Base-by-base conservation (phyloP, 1,139 yeast species). In the Hansenula anomala region DNA sequence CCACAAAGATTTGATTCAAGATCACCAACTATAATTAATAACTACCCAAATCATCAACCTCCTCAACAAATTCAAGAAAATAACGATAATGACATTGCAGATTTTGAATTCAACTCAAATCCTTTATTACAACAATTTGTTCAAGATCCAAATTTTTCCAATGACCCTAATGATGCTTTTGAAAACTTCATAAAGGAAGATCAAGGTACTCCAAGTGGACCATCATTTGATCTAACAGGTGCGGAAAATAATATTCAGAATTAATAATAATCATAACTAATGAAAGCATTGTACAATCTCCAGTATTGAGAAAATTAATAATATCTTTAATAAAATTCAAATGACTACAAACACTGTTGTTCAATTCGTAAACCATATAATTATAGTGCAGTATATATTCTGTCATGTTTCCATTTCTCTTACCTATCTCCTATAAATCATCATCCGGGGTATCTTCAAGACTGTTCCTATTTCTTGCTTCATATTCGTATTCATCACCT, bases 41-140 rank as follows among this genome's bases (percentile, higher is more conserved):
- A 37, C 14, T 40, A 39, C 26, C 41, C 44, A 13, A 32, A 33
- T 33, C 33, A 28, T 3, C 42, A 37, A 7, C 38, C 33, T 17
- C 38, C 30, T 11, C 46, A 41, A 24, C 48, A 33, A 20, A 27
- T 36, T 18, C 14, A 23, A 28, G n/a, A 8, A 8, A 33, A 19
- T 19, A n/a, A 33, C 14, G 15, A 25, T 10, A 18, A 18, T 27
- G 18, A 20, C 7, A n/a, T 20, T 10, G 19, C 32, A 15, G 22
- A 12, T 12, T 23, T 14, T n/a, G 27, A 32, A n/a, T 23, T 32
- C 10, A 20, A 32, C 20, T 30, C 43, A 14, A 48, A 46, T 27
- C 51, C 48, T 6, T 28, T 49, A 29, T 31, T 48, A 12, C 41
- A 49, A 14, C 52, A 45, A 33, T 49, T 43, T 38, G 51, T 48